Evolutionary conservation across 441 rosid species (phyloP).

Genomic region (Populus tomentosa): DNA sequence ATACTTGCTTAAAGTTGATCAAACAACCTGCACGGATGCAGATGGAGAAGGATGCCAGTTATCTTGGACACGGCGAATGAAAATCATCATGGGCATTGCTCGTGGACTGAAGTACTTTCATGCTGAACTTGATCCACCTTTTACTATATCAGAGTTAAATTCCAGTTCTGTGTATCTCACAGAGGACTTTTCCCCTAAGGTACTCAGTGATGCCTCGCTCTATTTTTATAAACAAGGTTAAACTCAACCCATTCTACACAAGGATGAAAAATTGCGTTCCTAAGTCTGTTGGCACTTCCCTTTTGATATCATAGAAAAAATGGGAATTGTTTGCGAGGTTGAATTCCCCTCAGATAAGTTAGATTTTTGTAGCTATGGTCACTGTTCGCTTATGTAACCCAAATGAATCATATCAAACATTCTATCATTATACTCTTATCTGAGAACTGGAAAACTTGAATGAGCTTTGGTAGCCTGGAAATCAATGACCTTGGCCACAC

Average conservation of each 20-base stretch:
- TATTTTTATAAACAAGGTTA: not conserved
- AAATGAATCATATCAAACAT: too few relatives aligned
- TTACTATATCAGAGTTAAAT: constrained; percentile 85
- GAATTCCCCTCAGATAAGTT: not conserved
- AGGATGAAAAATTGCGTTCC: not conserved
- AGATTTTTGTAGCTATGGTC: not conserved
- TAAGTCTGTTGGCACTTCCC: not conserved
- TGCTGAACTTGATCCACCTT: constrained; percentile 79
- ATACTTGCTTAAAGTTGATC: constrained; percentile 9
- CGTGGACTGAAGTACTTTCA: constrained; percentile 92
- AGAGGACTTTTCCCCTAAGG: constrained; percentile 97
- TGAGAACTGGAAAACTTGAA: not conserved
- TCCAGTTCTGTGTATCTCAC: constrained; percentile 92
- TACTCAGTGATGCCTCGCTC: constrained; percentile 16
- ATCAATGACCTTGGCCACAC: not conserved
- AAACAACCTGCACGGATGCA: constrained; percentile 33
- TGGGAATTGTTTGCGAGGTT: not conserved
- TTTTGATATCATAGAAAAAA: not conserved
- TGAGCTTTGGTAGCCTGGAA: not conserved
- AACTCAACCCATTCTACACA: not conserved
- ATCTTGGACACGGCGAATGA: constrained; percentile 93
- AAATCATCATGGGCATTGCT: constrained; percentile 77
- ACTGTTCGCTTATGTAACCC: too few relatives aligned
- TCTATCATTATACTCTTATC: not conserved
- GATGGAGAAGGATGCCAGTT: constrained; percentile 89